A percentile compares a stretch with the other conserved stretches of the same genome.
Conservation (phyloP, 106 monocot genomes). For the Amphibolis antarctica region DNA sequence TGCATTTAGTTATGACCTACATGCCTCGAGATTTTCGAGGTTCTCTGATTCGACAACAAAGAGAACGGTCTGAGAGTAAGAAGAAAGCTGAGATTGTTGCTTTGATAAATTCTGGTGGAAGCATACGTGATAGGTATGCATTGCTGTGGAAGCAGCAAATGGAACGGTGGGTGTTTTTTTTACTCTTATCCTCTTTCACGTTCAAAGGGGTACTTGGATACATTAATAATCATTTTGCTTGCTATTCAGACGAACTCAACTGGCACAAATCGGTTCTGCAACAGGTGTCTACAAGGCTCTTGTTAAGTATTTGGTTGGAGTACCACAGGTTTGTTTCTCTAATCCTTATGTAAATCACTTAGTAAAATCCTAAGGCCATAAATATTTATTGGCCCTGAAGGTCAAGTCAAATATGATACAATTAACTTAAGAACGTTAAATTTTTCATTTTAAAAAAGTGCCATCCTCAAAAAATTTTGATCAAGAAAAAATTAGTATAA, state of each 20-base stretch:
- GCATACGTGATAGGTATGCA: constrained; percentile 79
- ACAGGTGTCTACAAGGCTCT: constrained; percentile 93
- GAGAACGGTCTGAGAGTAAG: constrained; percentile 89
- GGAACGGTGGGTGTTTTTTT: constrained; percentile 53
- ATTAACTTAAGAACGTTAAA: too few species aligned
- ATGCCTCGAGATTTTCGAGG: constrained; percentile 99
- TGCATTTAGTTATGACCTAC: constrained; percentile 81
- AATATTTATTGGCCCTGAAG: too few species aligned
- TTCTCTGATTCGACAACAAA: constrained; percentile 72
- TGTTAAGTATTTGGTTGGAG: constrained; percentile 97
- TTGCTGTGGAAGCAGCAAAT: constrained; percentile 95
- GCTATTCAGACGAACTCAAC: constrained; percentile 55
- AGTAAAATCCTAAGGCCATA: background rate
- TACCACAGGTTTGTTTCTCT: constrained; percentile 52
- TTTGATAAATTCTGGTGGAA: constrained; percentile 75
- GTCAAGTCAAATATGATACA: too few species aligned
- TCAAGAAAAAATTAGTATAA: too few species aligned
- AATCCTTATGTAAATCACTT: background rate
- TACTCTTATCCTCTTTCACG: background rate
- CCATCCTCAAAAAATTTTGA: too few species aligned
- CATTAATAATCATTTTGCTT: background rate
- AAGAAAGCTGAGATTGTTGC: constrained; percentile 80
- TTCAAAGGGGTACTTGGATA: background rate
- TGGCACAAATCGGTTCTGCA: constrained; percentile 93
- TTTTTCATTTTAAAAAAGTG: too few species aligned